Base-by-base conservation (phyloP, 768 basidiomycete genomes). In the Suillus clintonianus region DNA sequence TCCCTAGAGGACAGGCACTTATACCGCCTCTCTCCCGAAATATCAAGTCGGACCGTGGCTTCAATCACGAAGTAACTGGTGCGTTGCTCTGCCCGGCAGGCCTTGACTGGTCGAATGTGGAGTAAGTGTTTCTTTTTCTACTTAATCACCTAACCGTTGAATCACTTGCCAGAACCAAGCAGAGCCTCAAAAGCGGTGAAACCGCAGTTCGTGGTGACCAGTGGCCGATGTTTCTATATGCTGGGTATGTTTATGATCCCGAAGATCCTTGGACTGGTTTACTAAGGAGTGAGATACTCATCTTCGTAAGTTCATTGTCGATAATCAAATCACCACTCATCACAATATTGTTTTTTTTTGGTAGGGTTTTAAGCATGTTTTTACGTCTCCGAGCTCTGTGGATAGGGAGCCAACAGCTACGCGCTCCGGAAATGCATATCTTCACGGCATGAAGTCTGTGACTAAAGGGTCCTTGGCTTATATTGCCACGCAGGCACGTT, bases 71-170 rank as follows among this genome's bases (percentile, higher is more conserved):
- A 24, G 37, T 70, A 0, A 75, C 72, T 5, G 74, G 76, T 0
- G 48, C 60, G 2, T 67, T 76, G 4, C 65, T 79, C 4, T 76
- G 72, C 43, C 74, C 75, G 0, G 67, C 70, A n/a, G 67, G 70
- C 14, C 66, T 68, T 47, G 66, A 77, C 54, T 76, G 71, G 70
- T 61, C 64, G 27, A 61, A 77, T 45, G 55, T 24, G 4, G 65
- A 37, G 66, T 66, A 61, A 39, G 59, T 59, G 45, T 55, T 51
- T 24, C 51, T n/a, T n/a, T n/a, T n/a, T n/a, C n/a, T n/a, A n/a
- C n/a, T n/a, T n/a, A n/a, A n/a, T n/a, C 39, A n/a, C n/a, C 36
- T 10, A 36, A 10, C 6, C n/a, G n/a, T n/a, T n/a, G n/a, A n/a
- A 36, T 36, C 17, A 17, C 32, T 11, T 60, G 5, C 13, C 27